Conservation (phyloP, 148 eudicot species). For the Diospyros kaki region DNA sequence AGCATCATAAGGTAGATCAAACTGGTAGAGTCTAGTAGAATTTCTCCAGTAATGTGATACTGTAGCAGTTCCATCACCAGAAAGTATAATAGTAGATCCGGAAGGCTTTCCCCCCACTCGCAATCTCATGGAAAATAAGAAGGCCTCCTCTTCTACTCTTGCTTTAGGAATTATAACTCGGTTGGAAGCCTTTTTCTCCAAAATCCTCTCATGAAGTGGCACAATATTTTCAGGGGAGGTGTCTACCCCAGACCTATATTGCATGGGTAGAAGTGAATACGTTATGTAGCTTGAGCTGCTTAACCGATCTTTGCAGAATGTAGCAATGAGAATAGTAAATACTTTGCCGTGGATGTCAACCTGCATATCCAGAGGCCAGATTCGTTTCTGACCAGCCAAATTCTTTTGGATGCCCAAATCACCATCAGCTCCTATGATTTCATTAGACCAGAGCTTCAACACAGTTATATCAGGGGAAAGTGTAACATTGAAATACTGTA, state of each 20-base stretch:
- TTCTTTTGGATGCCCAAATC: conserved; percentile 86
- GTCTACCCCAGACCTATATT: conserved; percentile 69
- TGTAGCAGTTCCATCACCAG: conserved; percentile 96
- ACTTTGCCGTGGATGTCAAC: conserved; percentile 74
- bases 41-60: conserved; percentile 70
- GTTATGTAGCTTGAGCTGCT: conserved; percentile 89
- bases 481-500: conserved; percentile 64
- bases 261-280: conserved; percentile 91
- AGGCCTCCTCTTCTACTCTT: conserved; percentile 85
- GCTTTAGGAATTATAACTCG: conserved; percentile 89
- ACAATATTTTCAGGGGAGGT: conserved; percentile 24
- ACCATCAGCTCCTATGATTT: conserved; percentile 77
- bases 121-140: conserved; percentile 84
- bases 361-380: conserved; percentile 94
- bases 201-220: conserved; percentile 41
- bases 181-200: conserved; percentile 83
- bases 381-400: conserved; percentile 86
- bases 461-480: conserved; percentile 42
- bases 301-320: conserved; percentile 76
- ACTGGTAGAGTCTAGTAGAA: conserved; percentile 74
- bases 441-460: conserved; percentile 81
- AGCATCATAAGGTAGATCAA: conserved; percentile 96
- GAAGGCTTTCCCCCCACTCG: conserved; percentile 90
- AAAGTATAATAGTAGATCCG: conserved; percentile 85
- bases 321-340: conserved; percentile 75